Evolutionary conservation across 352 stramenopile species (phyloP).

Genomic region (Globisporangium perplexum): DNA sequence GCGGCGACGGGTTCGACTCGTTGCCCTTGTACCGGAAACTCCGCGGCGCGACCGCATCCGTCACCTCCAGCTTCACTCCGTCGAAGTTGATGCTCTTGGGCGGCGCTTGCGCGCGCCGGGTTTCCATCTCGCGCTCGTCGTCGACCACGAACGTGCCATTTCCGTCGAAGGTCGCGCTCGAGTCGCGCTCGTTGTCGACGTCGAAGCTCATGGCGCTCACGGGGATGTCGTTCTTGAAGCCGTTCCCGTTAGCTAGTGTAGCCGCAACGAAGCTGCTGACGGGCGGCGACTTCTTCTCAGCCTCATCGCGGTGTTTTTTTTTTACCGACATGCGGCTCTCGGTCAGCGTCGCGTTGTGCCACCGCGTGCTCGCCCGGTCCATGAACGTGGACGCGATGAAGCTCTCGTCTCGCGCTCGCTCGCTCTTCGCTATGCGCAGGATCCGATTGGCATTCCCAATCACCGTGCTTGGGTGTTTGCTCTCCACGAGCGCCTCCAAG

Average conservation of each 20-base stretch:
- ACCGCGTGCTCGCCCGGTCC: conserved; percentile 42
- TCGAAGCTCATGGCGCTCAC: conserved; percentile 33
- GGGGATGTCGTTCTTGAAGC: not conserved
- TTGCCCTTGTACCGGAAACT: conserved; percentile 71
- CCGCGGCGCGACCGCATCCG: conserved; percentile 35
- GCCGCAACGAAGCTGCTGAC: conserved; percentile 1
- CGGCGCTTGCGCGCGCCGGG: conserved; percentile 22
- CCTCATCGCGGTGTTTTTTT: conserved; percentile 13
- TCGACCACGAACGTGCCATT: conserved; percentile 52
- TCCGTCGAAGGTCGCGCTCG: conserved; percentile 28
- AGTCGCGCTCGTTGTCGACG: conserved; percentile 42
- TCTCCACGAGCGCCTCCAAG: conserved; percentile 43
- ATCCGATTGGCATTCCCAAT: conserved; percentile 75
- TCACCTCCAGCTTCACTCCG: conserved; percentile 42
- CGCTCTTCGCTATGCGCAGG: conserved; percentile 59
- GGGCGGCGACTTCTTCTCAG: not conserved
- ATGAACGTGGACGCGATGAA: conserved; percentile 54
- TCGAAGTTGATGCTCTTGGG: conserved; percentile 73
- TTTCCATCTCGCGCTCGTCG: conserved; percentile 29
- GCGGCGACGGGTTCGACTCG: conserved; percentile 21
- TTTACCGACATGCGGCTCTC: conserved; percentile 20
- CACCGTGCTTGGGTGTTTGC: conserved; percentile 29
- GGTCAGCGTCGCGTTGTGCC: conserved; percentile 66
- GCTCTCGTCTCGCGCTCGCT: conserved; percentile 45
- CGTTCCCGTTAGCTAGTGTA: not conserved